Evolutionary conservation across 495 filamentous ascomycete species (phyloP).

Genomic region (Penicillium alfredii): DNA sequence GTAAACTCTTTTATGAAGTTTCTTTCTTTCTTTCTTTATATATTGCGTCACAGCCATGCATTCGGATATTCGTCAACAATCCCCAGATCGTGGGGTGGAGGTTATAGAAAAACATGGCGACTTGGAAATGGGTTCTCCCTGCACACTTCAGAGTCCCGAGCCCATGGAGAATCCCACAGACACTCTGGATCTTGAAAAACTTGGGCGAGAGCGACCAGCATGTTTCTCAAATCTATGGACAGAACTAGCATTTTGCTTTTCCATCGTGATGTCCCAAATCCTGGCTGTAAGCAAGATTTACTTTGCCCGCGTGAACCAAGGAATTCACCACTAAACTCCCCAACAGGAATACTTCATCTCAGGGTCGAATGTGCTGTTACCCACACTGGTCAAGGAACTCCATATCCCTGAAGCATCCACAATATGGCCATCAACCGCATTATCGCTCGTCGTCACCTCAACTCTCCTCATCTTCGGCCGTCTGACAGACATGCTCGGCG

Average conservation of each 20-base stretch:
- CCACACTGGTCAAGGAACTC: conserved; percentile 56
- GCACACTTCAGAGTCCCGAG: too few relatives aligned
- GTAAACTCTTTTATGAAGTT: too few relatives aligned
- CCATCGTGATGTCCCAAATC: conserved; percentile 67
- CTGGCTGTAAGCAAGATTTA: conserved; percentile 47
- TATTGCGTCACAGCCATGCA: too few relatives aligned
- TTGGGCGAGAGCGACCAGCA: conserved; percentile 66
- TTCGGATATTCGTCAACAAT: too few relatives aligned
- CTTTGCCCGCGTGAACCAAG: background rate
- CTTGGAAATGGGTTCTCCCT: too few relatives aligned
- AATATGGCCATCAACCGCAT: conserved; percentile 77
- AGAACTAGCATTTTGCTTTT: conserved; percentile 67
- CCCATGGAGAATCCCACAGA: too few relatives aligned
- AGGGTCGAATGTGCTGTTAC: conserved; percentile 79
- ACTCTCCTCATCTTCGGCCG: conserved; percentile 76
- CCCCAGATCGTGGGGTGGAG: too few relatives aligned
- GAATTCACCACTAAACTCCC: conserved; percentile 5
- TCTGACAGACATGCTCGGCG: conserved; percentile 72
- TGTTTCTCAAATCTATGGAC: conserved; percentile 53
- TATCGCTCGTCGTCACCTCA: conserved; percentile 66
- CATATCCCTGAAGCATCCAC: conserved; percentile 56
- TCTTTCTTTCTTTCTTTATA: too few relatives aligned
- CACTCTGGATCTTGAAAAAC: conserved; percentile 54
- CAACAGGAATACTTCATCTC: conserved; percentile 74
- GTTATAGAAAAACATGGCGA: too few relatives aligned